A percentile compares a stretch with the other conserved stretches of the same genome.
Conservation (phyloP, 2,329 filamentous ascomycete genomes). For the Phyllosticta paracitricarpa region DNA sequence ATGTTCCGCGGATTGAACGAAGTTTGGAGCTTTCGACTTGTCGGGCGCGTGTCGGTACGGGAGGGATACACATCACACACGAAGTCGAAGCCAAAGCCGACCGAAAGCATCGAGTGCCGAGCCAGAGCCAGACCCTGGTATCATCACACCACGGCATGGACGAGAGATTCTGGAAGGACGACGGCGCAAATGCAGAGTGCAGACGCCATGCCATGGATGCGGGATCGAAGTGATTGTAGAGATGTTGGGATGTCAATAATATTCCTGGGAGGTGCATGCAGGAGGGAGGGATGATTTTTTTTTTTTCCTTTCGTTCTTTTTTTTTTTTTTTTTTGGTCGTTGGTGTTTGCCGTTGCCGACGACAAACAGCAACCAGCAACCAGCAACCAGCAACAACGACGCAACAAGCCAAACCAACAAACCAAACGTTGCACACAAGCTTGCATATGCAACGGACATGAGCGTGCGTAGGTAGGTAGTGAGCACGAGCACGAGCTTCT, state of each 20-base stretch:
- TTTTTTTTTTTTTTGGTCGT: neutral
- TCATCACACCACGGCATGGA: constrained; percentile 7
- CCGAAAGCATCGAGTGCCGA: neutral
- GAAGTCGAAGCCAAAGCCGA: neutral
- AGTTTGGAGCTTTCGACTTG: neutral
- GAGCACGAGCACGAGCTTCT: neutral
- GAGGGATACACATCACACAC: neutral
- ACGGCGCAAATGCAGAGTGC: neutral
- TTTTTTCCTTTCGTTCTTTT: neutral
- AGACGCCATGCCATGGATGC: neutral
- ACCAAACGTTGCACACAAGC: too few relatives aligned
- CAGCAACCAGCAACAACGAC: too few relatives aligned
- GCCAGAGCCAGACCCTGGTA: neutral
- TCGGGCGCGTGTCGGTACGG: too few relatives aligned
- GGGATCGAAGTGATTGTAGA: neutral
- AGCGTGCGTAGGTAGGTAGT: neutral
- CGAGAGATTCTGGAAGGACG: neutral
- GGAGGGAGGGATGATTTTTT: neutral
- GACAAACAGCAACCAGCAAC: too few relatives aligned
- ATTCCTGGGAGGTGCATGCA: neutral
- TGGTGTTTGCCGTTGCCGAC: too few relatives aligned
- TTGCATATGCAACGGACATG: neutral
- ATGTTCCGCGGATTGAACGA: neutral
- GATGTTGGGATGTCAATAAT: neutral
- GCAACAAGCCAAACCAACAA: too few relatives aligned